Conservation (phyloP, 495 filamentous ascomycete genomes). For the Hypoxylon fragiforme region DNA sequence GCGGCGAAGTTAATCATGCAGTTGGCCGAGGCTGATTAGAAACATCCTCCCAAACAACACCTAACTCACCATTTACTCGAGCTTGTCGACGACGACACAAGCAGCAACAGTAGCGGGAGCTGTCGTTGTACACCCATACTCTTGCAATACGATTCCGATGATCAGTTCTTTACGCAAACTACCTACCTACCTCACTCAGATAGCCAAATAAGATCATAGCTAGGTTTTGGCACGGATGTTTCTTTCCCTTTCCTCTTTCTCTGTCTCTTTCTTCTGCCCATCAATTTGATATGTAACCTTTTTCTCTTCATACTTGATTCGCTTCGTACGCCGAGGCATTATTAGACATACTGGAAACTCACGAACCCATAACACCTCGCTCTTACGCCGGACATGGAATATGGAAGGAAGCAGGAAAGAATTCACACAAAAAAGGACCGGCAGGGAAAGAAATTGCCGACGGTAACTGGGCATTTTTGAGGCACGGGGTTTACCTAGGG, state of each 20-base stretch:
- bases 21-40: conserved; percentile 66
- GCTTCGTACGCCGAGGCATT: conserved; percentile 6
- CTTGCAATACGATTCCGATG: background rate
- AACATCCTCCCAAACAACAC: conserved; percentile 6
- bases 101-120: background rate
- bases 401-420: background rate
- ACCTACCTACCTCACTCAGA: background rate
- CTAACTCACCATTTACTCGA: background rate
- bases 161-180: background rate
- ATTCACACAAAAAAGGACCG: no score
- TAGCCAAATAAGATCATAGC: background rate
- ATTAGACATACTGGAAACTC: conserved; percentile 34
- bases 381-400: conserved; percentile 18
- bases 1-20: conserved; percentile 74
- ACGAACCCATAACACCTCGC: conserved; percentile 22
- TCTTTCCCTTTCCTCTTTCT: background rate
- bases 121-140: background rate
- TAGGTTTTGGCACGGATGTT: background rate
- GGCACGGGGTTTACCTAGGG: conserved; percentile 17
- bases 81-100: conserved; percentile 3
- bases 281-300: no score
- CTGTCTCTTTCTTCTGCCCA: no score
- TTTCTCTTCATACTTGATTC: conserved; percentile 8
- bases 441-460: conserved; percentile 6
- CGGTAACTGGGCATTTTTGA: conserved; percentile 18